phyloP scores from a whole-genome alignment of 495 filamentous ascomycete species.

The Aspergillus indologenus region DNA sequence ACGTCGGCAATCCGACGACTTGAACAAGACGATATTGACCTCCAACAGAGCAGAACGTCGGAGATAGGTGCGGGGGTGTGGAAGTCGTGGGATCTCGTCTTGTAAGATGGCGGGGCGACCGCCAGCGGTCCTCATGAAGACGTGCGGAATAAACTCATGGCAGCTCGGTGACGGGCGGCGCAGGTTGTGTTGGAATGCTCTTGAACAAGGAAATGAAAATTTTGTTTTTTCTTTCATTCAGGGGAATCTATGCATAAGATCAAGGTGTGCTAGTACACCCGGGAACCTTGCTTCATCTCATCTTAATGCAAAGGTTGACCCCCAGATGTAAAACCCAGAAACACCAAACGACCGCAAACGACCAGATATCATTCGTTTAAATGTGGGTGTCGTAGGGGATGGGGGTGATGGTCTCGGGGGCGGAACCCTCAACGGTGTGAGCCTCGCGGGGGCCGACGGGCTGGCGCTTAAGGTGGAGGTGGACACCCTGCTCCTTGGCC shows the following conservation, averaged over 20 bases:
- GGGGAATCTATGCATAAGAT: constrained; percentile 52
- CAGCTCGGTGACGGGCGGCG: background rate
- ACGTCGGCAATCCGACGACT: no score
- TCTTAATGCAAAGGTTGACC: constrained; percentile 43
- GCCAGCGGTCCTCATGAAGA: background rate
- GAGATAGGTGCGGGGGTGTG: no score
- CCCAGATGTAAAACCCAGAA: constrained; percentile 42
- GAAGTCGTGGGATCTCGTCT: background rate
- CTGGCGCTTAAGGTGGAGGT: constrained; percentile 89
- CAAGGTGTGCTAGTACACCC: constrained; percentile 41
- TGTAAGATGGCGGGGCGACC: background rate
- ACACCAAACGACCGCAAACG: constrained; percentile 45
- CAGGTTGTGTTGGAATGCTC: background rate
- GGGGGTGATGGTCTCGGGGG: constrained; percentile 86
- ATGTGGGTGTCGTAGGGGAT: constrained; percentile 98
- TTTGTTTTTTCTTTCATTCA: constrained; percentile 50
- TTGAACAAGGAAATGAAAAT: constrained; percentile 36
- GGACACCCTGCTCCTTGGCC: constrained; percentile 83
- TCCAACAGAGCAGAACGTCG: no score
- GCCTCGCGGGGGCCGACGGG: constrained; percentile 74
- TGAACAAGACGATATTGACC: no score
- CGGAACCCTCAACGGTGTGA: constrained; percentile 73
- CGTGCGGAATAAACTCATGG: background rate
- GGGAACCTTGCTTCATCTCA: constrained; percentile 41
- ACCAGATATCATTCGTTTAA: constrained; percentile 56